Evolutionary conservation across 805 yeast genomes (phyloP).

Genomic region (Starmerella roubikii): DNA sequence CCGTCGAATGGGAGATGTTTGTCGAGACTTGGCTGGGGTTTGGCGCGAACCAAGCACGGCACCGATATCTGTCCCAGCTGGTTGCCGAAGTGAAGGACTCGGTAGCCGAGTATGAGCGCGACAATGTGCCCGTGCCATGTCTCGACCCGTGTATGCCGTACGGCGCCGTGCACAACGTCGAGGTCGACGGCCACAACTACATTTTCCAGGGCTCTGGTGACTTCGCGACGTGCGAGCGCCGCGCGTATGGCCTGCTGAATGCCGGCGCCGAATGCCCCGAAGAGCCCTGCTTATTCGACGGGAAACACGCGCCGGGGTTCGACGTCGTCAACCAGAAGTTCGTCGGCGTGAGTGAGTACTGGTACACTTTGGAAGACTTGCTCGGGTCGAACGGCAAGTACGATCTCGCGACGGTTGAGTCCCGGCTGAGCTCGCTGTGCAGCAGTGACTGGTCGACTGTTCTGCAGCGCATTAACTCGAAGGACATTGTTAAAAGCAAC

Average conservation of each 20-base stretch:
- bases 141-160: conserved; percentile 73
- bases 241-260: conserved; percentile 52
- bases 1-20: conserved; percentile 71
- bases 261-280: conserved; percentile 73
- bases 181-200: conserved; percentile 4
- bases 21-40: conserved; percentile 96
- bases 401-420: conserved; percentile 56
- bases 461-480: conserved; percentile 35
- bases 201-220: conserved; percentile 63
- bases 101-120: conserved; percentile 2
- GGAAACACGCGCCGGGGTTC: conserved; percentile 83
- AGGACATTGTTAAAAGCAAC: conserved; percentile 35
- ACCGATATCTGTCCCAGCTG: conserved; percentile 45
- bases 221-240: conserved; percentile 52
- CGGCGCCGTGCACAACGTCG: conserved; percentile 28
- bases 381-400: conserved; percentile 82
- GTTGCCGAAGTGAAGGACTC: conserved; percentile 7
- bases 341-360: conserved; percentile 89
- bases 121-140: conserved; percentile 22
- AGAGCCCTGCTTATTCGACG: conserved; percentile 85
- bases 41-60: conserved; percentile 90
- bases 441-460: conserved; percentile 54
- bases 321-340: conserved; percentile 70
- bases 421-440: conserved; percentile 58
- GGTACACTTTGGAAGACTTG: conserved; percentile 92